Evolutionary conservation across 345 rosid species (phyloP).

Genomic region (Abelmoschus esculentus): DNA sequence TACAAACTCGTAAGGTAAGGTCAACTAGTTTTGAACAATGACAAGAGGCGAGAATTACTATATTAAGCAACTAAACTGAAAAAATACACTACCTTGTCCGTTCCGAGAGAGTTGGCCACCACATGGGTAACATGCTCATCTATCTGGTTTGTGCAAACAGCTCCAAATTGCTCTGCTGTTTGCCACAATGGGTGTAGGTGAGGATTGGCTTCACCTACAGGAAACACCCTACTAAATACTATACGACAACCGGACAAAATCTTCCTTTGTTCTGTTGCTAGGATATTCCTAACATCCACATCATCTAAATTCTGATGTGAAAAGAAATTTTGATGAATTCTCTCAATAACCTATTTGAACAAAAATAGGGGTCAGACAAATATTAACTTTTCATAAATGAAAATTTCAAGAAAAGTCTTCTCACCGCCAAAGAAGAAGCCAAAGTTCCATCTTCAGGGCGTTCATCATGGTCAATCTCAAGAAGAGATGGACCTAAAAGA

Average conservation of each 20-base stretch:
- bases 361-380: not conserved
- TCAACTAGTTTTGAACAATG: not conserved
- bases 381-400: not conserved
- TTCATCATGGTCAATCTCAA: conserved; percentile 94
- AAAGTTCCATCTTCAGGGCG: conserved; percentile 95
- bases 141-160: conserved; percentile 76
- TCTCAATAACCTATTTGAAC: conserved; percentile 71
- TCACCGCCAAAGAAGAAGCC: conserved; percentile 88
- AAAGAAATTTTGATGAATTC: conserved; percentile 69
- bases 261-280: conserved; percentile 77
- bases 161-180: conserved; percentile 97
- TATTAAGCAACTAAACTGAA: not conserved
- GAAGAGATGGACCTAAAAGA: conserved; percentile 93
- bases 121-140: conserved; percentile 96
- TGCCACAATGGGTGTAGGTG: conserved; percentile 95
- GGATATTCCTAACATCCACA: conserved; percentile 79
- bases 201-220: conserved; percentile 90
- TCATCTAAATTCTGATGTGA: conserved; percentile 63
- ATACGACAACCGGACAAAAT: conserved; percentile 82
- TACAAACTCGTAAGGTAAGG: not conserved
- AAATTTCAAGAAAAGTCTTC: conserved; percentile 19
- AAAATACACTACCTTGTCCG: conserved; percentile 67
- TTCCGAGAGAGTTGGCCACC: conserved; percentile 88
- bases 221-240: conserved; percentile 87
- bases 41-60: not conserved